A percentile compares a stretch with the other conserved stretches of the same genome.
Evolutionary conservation across 129 eudicot genomes (phyloP).

Genomic region (Logfia minima): DNA sequence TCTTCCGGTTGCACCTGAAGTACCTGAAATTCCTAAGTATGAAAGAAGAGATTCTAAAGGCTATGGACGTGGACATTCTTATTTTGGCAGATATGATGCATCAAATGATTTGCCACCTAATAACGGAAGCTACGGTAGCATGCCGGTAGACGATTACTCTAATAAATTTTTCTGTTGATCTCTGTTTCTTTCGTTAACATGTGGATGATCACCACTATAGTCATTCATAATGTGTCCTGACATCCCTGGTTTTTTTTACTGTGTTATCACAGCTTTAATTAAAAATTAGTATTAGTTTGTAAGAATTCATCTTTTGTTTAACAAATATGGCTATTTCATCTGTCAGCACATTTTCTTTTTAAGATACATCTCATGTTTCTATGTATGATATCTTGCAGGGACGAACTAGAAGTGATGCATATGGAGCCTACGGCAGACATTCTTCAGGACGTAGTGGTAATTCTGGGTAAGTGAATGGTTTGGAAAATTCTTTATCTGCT

Average conservation of each 20-base stretch:
- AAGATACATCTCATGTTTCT: not conserved
- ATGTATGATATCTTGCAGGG: conserved; percentile 37
- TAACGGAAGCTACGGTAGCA: conserved; percentile 54
- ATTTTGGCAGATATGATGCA: conserved; percentile 45
- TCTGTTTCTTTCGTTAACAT: not conserved
- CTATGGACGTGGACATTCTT: conserved; percentile 43
- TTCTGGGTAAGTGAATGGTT: conserved; percentile 52
- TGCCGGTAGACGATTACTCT: conserved; percentile 40
- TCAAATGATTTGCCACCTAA: conserved; percentile 50
- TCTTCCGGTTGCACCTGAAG: conserved; percentile 51
- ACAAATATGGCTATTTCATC: not conserved
- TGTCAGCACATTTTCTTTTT: not conserved
- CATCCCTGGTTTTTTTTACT: not conserved
- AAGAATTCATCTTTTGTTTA: not conserved
- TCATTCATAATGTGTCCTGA: not conserved
- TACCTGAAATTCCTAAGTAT: conserved; percentile 45
- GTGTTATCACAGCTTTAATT: not conserved
- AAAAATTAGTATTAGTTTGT: not conserved
- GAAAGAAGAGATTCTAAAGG: conserved; percentile 64
- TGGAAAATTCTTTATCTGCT: not conserved
- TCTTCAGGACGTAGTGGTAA: conserved; percentile 67
- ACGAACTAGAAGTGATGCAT: conserved; percentile 41
- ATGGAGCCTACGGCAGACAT: conserved; percentile 62
- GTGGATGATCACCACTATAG: not conserved
- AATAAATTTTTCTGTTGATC: not conserved